phyloP scores from a whole-genome alignment of 2,329 filamentous ascomycete genomes.

The Orbilia blumenaviensis region DNA sequence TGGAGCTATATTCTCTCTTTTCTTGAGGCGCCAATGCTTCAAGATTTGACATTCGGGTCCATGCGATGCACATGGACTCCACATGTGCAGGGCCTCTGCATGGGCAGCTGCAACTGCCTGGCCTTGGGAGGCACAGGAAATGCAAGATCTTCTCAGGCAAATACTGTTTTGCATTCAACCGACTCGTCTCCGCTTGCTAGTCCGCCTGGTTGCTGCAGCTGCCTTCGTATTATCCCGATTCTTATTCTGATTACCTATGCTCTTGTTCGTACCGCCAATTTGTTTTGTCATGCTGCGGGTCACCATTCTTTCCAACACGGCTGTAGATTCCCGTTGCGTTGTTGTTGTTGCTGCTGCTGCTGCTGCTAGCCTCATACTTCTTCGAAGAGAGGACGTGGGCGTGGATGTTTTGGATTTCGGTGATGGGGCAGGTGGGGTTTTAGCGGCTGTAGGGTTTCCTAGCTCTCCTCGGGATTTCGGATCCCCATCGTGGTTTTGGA shows the following conservation, averaged over 20 bases:
- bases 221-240: constrained; percentile 1
- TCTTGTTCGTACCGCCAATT: neutral
- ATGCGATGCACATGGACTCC: constrained; percentile 40
- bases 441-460: neutral
- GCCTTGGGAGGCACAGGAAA: constrained; percentile 22
- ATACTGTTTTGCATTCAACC: constrained; percentile 30
- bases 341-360: constrained; percentile 31
- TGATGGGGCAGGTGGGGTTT: constrained; percentile 16
- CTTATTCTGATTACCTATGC: neutral
- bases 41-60: constrained; percentile 50
- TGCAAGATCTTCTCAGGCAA: constrained; percentile 17
- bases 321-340: constrained; percentile 25
- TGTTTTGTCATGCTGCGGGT: constrained; percentile 50
- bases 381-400: constrained; percentile 9
- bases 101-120: constrained; percentile 19
- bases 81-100: constrained; percentile 25
- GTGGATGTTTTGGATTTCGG: constrained; percentile 22
- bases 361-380: neutral
- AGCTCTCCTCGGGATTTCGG: neutral
- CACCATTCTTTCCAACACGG: constrained; percentile 46
- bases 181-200: constrained; percentile 48
- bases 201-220: constrained; percentile 28
- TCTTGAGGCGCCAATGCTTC: constrained; percentile 18
- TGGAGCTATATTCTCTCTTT: constrained; percentile 5
- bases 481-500: neutral